Base-by-base conservation (phyloP, 768 basidiomycete genomes). In the Trametes gibbosa region DNA sequence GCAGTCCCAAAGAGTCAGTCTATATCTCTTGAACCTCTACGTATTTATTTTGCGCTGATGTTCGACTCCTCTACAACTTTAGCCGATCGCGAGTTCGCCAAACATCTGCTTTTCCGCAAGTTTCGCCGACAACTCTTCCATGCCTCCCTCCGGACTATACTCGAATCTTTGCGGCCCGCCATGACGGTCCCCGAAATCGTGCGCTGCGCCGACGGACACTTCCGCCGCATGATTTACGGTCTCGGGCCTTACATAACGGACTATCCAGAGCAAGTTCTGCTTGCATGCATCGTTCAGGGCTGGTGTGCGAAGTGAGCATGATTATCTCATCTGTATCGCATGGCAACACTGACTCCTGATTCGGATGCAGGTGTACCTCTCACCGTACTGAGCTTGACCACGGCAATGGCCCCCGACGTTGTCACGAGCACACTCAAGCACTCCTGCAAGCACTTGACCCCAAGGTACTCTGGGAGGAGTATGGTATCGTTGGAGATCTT, bases 1-100 rank as follows among this genome's bases (percentile, higher is more conserved):
- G 57, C 69, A 1, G 72, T 75, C 25, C 70, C 72, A 9, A 73
- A 75, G 63, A 59, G 73, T 75, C 50, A 43, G 66, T 53, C 12
- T 32, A 4, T 10, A 21, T 7, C 6, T 14, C 37, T 21, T 16
- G 9, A 32, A 39, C 17, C 6, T 39, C 29, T 24, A 13, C 12
- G 16, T 37, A 16, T 2, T 16, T 10, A 10, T 19, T 29, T 23
- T 3, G n/a, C 16, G 3, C n/a, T 43, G n/a, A 43, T 24, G n/a
- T 21, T 5, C 23, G 19, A 19, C 4, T 9, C 14, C 9, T 3
- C 14, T 24, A 21, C 19, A 21, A 9, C 14, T 5, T 37, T 7
- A 50, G 50, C 50, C 19, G 50, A 50, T 19, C 32, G 50, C 8
- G 13, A 56, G 23, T 35, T 24, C 25, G 23, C 13, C 3, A 29